phyloP scores from a whole-genome alignment of 2,329 filamentous ascomycete genomes.

The Cladosporium cucumerinum region DNA sequence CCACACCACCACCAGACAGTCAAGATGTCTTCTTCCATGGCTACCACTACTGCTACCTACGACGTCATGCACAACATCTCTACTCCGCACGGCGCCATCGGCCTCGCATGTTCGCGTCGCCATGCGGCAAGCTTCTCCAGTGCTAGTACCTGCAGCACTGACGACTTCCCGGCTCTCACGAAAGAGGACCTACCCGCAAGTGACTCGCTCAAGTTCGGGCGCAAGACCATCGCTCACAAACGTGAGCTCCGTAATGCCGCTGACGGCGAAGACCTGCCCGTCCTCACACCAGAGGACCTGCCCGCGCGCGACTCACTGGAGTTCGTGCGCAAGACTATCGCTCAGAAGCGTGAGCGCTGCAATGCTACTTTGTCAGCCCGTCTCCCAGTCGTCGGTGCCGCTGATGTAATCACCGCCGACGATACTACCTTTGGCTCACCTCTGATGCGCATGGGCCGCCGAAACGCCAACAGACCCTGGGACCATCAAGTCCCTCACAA shows the following conservation, averaged over 20 bases:
- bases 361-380: background rate
- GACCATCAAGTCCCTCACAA: background rate
- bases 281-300: background rate
- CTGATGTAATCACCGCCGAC: background rate
- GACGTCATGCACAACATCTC: background rate
- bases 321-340: background rate
- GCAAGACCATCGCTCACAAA: background rate
- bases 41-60: background rate
- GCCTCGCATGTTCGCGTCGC: background rate
- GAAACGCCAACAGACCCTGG: background rate
- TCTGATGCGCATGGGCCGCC: background rate
- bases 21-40: background rate
- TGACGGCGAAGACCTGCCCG: background rate
- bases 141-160: background rate
- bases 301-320: background rate
- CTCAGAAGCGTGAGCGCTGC: background rate
- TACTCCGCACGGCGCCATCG: background rate
- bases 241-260: background rate
- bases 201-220: constrained; percentile 3
- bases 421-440: background rate
- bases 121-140: background rate
- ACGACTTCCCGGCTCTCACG: background rate
- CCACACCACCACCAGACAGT: background rate
- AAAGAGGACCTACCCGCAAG: background rate
- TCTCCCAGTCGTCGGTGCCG: background rate